A percentile compares a stretch with the other conserved stretches of the same genome.
Conservation (phyloP, 164 flowering plant genomes). For the Buxus sempervirens region DNA sequence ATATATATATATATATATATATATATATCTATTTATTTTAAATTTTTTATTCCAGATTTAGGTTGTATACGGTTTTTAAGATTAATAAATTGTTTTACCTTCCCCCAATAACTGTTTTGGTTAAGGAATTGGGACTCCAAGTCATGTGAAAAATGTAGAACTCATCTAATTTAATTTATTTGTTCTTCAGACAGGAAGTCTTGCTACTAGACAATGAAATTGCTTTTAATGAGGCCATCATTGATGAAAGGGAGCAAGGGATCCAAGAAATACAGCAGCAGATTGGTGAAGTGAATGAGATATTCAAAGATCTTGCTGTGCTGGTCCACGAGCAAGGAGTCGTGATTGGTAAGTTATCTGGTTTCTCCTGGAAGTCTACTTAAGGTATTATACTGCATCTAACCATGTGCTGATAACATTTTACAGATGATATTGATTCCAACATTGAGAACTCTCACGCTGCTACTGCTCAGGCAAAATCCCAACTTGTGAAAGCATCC, state of each 20-base stretch:
- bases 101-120: too few species aligned
- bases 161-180: too few species aligned
- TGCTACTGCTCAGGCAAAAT: slow-evolving; percentile 67
- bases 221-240: slow-evolving; percentile 62
- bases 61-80: too few species aligned
- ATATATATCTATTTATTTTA: too few species aligned
- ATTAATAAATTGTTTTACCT: too few species aligned
- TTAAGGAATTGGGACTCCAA: neutral
- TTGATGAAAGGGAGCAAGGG: slow-evolving; percentile 84
- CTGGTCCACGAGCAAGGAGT: slow-evolving; percentile 71
- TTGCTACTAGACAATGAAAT: slow-evolving; percentile 56
- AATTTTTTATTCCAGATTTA: too few species aligned
- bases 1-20: too few species aligned
- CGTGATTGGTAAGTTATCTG: slow-evolving; percentile 55
- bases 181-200: slow-evolving; percentile 48
- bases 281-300: slow-evolving; percentile 76
- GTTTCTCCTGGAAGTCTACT: neutral
- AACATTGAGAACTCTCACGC: slow-evolving; percentile 61
- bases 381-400: neutral
- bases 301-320: slow-evolving; percentile 75
- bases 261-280: slow-evolving; percentile 73
- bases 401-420: neutral
- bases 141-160: neutral
- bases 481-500: slow-evolving; percentile 80
- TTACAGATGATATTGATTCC: slow-evolving; percentile 77